Conservation (phyloP, 345 rosid genomes). For the Hypericum perforatum region DNA sequence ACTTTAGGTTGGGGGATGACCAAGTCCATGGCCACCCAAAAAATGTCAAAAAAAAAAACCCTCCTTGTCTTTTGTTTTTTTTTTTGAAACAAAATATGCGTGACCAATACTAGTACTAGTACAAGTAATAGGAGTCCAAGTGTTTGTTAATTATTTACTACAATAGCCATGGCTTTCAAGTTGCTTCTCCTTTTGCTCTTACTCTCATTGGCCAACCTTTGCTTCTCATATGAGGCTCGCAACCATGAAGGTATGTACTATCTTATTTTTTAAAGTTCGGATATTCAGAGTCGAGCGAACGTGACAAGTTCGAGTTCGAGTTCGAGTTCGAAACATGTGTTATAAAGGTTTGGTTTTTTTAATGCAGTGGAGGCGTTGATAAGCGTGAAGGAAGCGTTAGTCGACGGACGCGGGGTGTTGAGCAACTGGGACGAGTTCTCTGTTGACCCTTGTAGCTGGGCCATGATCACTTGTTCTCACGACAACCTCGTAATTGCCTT, state of each 20-base stretch:
- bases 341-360: slow-evolving; percentile 2
- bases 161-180: slow-evolving; percentile 24
- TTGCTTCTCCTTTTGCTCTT: slow-evolving; percentile 18
- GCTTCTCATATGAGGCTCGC: slow-evolving; percentile 58
- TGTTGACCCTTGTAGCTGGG: slow-evolving; percentile 98
- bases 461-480: slow-evolving; percentile 76
- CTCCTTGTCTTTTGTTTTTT: too few relatives aligned
- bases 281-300: background rate
- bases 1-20: too few relatives aligned
- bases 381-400: slow-evolving; percentile 38
- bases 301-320: background rate
- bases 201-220: slow-evolving; percentile 21
- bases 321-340: too few relatives aligned
- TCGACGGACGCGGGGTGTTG: slow-evolving; percentile 78
- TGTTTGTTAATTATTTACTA: slow-evolving; percentile 7
- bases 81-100: too few relatives aligned
- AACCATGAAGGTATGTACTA: slow-evolving; percentile 66
- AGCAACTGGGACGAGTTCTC: slow-evolving; percentile 91
- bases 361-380: slow-evolving; percentile 74
- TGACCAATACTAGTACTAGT: too few relatives aligned
- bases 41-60: too few relatives aligned
- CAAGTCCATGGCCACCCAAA: too few relatives aligned
- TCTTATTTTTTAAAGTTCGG: background rate
- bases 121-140: too few relatives aligned
- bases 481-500: slow-evolving; percentile 74